A percentile compares a stretch with the other conserved stretches of the same genome.
Evolutionary conservation across 441 rosid species (phyloP).

Genomic region (Croton setiger): DNA sequence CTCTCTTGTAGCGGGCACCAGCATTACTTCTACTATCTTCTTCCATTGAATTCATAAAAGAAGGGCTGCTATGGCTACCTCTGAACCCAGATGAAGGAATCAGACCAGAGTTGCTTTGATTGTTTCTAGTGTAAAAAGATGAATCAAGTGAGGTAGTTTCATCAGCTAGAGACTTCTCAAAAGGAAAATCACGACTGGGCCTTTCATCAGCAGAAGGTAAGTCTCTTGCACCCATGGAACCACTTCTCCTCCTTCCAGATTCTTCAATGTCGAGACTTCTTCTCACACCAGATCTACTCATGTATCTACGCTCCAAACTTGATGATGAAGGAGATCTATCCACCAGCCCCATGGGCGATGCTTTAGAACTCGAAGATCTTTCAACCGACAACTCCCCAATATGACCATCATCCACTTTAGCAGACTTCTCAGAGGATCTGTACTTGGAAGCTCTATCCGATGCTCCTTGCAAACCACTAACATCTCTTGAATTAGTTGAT

Average conservation of each 20-base stretch:
- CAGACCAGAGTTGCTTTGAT: conserved; percentile 51
- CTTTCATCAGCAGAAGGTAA: conserved; percentile 55
- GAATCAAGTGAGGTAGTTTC: conserved; percentile 64
- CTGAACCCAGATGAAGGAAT: conserved; percentile 68
- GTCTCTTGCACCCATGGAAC: conserved; percentile 50
- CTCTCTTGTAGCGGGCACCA: conserved; percentile 61
- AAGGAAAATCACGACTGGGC: conserved; percentile 39
- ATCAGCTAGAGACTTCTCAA: conserved; percentile 55
- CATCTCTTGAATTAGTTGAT: conserved; percentile 55
- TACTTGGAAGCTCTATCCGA: conserved; percentile 62
- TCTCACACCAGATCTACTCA: conserved; percentile 50
- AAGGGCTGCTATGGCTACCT: conserved; percentile 62
- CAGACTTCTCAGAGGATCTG: conserved; percentile 53
- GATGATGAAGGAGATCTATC: conserved; percentile 87
- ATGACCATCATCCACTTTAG: conserved; percentile 64
- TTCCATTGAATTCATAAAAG: conserved; percentile 60
- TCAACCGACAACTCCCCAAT: conserved; percentile 60
- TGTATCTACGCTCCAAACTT: conserved; percentile 73
- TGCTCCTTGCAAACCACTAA: conserved; percentile 45
- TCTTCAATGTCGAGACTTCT: conserved; percentile 78
- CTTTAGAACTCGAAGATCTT: conserved; percentile 71
- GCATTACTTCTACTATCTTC: conserved; percentile 57
- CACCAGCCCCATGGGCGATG: conserved; percentile 60
- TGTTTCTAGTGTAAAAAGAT: conserved; percentile 49
- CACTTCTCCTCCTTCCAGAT: conserved; percentile 55